Evolutionary conservation across 1,139 yeast genomes (phyloP).

Genomic region (Suhomyces chickasaworum): DNA sequence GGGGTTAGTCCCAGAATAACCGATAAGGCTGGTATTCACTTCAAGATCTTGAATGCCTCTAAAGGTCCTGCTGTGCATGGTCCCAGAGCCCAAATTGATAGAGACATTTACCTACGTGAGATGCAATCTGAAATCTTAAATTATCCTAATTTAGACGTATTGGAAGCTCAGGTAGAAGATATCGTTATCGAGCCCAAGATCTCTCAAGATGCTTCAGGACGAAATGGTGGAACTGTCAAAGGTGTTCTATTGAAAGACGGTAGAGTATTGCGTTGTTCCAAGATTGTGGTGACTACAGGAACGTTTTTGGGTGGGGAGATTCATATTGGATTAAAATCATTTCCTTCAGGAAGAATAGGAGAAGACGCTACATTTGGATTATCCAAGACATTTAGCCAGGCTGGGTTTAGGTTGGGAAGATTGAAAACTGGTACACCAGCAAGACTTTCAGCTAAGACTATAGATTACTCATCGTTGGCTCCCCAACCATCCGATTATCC

Average conservation of each 20-base stretch:
- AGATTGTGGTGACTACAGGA: constrained; percentile 91
- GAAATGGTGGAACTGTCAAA: constrained; percentile 47
- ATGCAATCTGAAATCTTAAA: constrained; percentile 70
- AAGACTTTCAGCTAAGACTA: constrained; percentile 69
- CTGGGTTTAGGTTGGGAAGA: constrained; percentile 85
- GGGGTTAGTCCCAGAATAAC: constrained; percentile 86
- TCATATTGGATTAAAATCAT: constrained; percentile 78
- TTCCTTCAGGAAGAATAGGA: constrained; percentile 92
- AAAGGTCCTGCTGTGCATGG: constrained; percentile 99
- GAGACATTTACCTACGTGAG: constrained; percentile 72
- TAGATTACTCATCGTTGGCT: constrained; percentile 60
- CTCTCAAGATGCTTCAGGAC: constrained; percentile 32
- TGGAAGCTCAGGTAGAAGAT: constrained; percentile 83
- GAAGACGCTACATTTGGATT: constrained; percentile 91
- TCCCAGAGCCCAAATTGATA: constrained; percentile 94
- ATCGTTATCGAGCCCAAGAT: constrained; percentile 59
- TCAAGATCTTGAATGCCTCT: constrained; percentile 80
- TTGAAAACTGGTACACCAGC: constrained; percentile 98
- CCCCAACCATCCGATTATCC: constrained; percentile 81
- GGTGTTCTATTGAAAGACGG: constrained; percentile 81
- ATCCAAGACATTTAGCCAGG: constrained; percentile 69
- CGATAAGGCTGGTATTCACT: constrained; percentile 92
- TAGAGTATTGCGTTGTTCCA: constrained; percentile 54
- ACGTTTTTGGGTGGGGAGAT: constrained; percentile 94
- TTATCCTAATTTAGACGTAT: constrained; percentile 62